Evolutionary conservation across 1,139 yeast genomes (phyloP).

Genomic region (Tardiomyces depauwii): DNA sequence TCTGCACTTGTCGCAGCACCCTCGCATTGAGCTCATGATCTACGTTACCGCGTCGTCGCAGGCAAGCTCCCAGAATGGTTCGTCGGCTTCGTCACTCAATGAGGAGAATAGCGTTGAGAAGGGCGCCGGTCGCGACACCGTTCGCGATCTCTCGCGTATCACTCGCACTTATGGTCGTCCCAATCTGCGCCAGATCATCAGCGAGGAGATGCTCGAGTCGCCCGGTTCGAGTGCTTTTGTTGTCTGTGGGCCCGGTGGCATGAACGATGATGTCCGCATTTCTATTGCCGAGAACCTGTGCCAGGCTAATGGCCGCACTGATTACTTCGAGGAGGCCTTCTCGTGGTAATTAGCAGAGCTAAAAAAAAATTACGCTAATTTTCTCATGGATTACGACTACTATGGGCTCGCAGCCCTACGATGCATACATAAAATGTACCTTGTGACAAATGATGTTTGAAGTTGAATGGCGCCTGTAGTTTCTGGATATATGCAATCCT

Average conservation of each 20-base stretch:
- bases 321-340: slow-evolving; percentile 29
- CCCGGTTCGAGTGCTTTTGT: slow-evolving; percentile 7
- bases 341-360: slow-evolving; percentile 17
- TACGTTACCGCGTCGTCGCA: neutral
- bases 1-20: slow-evolving; percentile 18
- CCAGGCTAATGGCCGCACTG: slow-evolving; percentile 17
- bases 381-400: too few relatives aligned
- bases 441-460: too few relatives aligned
- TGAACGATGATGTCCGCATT: neutral
- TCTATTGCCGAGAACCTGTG: slow-evolving; percentile 17
- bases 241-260: neutral
- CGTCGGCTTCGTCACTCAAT: neutral
- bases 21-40: neutral
- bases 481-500: too few relatives aligned
- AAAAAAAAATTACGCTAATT: too few relatives aligned
- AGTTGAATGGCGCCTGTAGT: too few relatives aligned
- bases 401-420: too few relatives aligned
- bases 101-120: neutral
- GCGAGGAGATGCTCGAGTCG: slow-evolving; percentile 4
- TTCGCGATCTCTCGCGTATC: neutral
- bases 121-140: neutral
- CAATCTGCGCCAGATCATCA: neutral
- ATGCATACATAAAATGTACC: too few relatives aligned
- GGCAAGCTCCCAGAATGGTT: neutral
- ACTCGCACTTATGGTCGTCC: neutral